These are phyloP conservation scores for Yamadazyma epiphylla DNA, from an alignment of 1,139 yeast species.

Conservation along the genomic window DNA sequence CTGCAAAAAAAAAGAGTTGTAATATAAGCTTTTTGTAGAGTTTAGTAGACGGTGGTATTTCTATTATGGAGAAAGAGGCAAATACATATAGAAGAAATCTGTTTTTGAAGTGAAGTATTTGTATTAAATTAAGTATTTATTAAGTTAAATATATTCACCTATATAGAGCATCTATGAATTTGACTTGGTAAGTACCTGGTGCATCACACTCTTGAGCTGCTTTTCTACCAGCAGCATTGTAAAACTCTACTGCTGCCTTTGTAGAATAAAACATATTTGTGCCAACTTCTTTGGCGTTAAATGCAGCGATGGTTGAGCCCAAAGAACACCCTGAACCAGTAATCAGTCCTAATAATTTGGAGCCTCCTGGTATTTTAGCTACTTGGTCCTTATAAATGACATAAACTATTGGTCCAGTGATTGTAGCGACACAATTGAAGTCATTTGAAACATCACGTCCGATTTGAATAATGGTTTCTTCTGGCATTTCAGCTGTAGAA, in stretches of 20 bases:
- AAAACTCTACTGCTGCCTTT: constrained; percentile 55
- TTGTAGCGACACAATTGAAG: constrained; percentile 62
- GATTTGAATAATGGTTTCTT: constrained; percentile 29
- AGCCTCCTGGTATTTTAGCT: constrained; percentile 52
- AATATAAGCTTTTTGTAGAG: too few relatives aligned
- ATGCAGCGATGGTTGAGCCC: constrained; percentile 69
- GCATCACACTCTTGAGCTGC: constrained; percentile 42
- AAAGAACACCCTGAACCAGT: constrained; percentile 90
- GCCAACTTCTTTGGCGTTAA: constrained; percentile 18
- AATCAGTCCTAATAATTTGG: constrained; percentile 62
- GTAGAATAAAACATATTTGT: constrained; percentile 44
- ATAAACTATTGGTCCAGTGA: constrained; percentile 47
- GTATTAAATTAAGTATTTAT: background rate
- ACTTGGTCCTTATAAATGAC: constrained; percentile 16
- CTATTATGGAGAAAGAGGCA: too few relatives aligned
- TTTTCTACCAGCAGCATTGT: constrained; percentile 60
- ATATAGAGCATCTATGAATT: constrained; percentile 45
- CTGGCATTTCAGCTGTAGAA: constrained; percentile 34
- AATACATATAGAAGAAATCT: too few relatives aligned
- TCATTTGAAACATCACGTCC: constrained; percentile 54
- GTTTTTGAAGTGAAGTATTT: background rate
- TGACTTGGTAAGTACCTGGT: constrained; percentile 51
- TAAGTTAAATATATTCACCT: too few relatives aligned
- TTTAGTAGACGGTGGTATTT: too few relatives aligned
- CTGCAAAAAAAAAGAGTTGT: too few relatives aligned